phyloP scores from a whole-genome alignment of 208 protist species.

The Acanthamoeba royreba region DNA sequence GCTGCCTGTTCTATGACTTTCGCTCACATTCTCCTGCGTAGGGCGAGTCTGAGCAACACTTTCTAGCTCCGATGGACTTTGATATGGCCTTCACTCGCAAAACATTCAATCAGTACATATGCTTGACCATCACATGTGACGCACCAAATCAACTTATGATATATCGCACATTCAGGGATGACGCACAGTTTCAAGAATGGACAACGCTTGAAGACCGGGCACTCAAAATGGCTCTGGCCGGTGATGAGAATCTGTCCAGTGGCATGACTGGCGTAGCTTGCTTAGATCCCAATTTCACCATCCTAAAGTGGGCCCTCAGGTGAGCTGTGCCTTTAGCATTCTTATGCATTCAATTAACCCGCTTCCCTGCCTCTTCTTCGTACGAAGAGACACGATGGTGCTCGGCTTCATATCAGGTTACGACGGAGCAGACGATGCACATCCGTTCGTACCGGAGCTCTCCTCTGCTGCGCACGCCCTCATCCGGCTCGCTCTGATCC shows the following conservation, averaged over 20 bases:
- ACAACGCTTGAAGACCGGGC: conserved; percentile 21
- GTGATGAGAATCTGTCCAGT: conserved; percentile 36
- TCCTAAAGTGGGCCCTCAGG: conserved; percentile 45
- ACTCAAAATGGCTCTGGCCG: conserved; percentile 49
- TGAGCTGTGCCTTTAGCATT: neutral
- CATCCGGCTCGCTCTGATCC: conserved; percentile 32
- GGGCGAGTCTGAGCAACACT: neutral
- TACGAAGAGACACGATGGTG: conserved; percentile 35
- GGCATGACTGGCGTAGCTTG: conserved; percentile 30
- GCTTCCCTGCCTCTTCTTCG: neutral
- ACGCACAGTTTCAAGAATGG: conserved; percentile 50
- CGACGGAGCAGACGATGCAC: neutral
- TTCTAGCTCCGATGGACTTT: conserved; percentile 60
- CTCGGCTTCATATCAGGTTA: neutral
- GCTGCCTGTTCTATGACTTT: neutral
- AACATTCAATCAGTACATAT: neutral
- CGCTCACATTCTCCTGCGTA: neutral
- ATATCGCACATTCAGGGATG: neutral
- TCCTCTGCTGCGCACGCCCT: neutral
- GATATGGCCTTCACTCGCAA: conserved; percentile 55
- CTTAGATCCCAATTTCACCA: neutral
- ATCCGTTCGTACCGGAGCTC: neutral
- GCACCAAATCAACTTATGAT: no score
- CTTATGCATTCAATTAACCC: neutral
- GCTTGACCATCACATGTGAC: no score